Evolutionary conservation across 2,329 filamentous ascomycete species (phyloP).

Genomic region (Grosmannia penicillata): DNA sequence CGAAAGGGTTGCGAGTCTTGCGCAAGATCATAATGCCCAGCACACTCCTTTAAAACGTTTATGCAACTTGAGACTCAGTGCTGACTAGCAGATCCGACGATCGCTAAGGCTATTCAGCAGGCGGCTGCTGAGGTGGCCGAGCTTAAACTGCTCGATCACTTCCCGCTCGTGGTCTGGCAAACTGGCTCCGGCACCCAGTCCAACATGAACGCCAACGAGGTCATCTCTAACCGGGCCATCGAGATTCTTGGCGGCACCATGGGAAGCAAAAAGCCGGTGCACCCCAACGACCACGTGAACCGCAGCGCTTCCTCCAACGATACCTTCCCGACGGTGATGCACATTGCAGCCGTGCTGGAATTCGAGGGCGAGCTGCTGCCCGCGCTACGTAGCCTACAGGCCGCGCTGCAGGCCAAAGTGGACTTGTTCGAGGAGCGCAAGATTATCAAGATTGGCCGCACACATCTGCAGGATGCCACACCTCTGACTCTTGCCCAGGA

Average conservation of each 20-base stretch:
- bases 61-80: too few relatives aligned
- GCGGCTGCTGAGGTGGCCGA: slow-evolving; percentile 86
- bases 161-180: slow-evolving; percentile 98
- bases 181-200: slow-evolving; percentile 97
- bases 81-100: slow-evolving; percentile 52
- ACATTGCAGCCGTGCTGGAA: slow-evolving; percentile 93
- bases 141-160: slow-evolving; percentile 89
- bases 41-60: too few relatives aligned
- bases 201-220: slow-evolving; percentile 99
- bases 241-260: slow-evolving; percentile 89
- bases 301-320: slow-evolving; percentile 98
- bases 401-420: slow-evolving; percentile 76
- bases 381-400: slow-evolving; percentile 64
- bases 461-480: slow-evolving; percentile 93
- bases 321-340: slow-evolving; percentile 99
- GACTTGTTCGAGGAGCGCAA: slow-evolving; percentile 70
- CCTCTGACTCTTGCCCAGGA: slow-evolving; percentile 92
- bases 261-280: slow-evolving; percentile 96
- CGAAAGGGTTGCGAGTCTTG: too few relatives aligned
- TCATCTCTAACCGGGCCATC: slow-evolving; percentile 98
- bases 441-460: slow-evolving; percentile 98
- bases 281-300: slow-evolving; percentile 99
- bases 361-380: slow-evolving; percentile 77
- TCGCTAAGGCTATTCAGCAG: slow-evolving; percentile 87
- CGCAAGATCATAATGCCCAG: too few relatives aligned